Evolutionary conservation across 306 rosid genomes (phyloP).

Genomic region (Quercus dentata): DNA sequence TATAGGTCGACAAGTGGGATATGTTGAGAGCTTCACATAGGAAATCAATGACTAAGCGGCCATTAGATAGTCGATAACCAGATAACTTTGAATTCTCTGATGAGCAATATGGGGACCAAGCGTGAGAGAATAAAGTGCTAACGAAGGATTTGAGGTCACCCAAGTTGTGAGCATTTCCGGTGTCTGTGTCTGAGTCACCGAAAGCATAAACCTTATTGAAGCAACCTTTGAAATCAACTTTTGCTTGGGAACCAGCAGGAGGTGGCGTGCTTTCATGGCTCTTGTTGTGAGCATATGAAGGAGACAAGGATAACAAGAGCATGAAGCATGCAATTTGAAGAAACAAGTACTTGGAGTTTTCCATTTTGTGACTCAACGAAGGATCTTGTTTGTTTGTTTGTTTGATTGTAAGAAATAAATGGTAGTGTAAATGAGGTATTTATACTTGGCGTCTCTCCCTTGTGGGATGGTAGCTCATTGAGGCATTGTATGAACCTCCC

Average conservation of each 20-base stretch:
- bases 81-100: background rate
- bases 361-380: background rate
- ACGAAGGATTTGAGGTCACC: slow-evolving; percentile 7
- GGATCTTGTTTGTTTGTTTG: too few species aligned
- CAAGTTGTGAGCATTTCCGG: slow-evolving; percentile 12
- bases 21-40: slow-evolving; percentile 1
- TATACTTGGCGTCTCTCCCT: background rate
- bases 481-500: too few species aligned
- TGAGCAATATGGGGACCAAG: too few species aligned
- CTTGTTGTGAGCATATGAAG: slow-evolving; percentile 5
- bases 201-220: slow-evolving; percentile 22
- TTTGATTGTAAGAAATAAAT: background rate
- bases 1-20: background rate
- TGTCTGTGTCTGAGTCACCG: slow-evolving; percentile 25
- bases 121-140: background rate
- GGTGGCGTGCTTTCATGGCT: background rate
- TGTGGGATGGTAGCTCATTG: background rate
- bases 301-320: background rate
- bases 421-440: background rate
- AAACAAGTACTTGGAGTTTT: background rate
- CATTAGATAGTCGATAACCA: slow-evolving; percentile 16
- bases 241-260: background rate
- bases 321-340: background rate
- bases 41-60: slow-evolving; percentile 17
- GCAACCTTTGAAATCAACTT: background rate